Evolutionary conservation across 495 filamentous ascomycete genomes (phyloP), one percentile per base, ranked within the genome.

Genomic region (Hyaloscypha finlandica): DNA sequence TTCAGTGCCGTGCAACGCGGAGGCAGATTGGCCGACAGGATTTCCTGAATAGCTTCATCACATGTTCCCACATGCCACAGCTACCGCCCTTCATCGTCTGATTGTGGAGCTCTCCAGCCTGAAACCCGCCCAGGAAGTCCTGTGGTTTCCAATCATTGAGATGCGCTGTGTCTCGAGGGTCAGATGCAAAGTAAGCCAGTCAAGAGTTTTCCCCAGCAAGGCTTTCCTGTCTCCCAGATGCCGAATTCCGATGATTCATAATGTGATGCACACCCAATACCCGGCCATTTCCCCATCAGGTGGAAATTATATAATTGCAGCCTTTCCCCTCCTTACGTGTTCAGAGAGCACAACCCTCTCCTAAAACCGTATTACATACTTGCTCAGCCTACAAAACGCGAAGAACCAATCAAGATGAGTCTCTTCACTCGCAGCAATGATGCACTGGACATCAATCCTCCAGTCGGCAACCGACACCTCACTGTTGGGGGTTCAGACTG

Each of bases 381-480:
- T 56, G 30, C 29, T 56, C n/a, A 56, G 14, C 8, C 51, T 19
- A 8, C 12, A 51, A 8, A 54, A n/a, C 11, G n/a, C 45, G 22
- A 54, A 22, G 39, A 48, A 3, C 42, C 8, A 33, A 14, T 58
- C 51, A 31, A 57, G 39, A 64, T 64, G 62, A 35, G 53, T 35
- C 33, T 80, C 53, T 48, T 81, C 63, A 14, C 70, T 30, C 79
- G 79, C 64, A 64, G 11, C 25, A 83, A 84, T 71, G 77, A 77
- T 31, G 81, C 81, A 33, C 70, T 84, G 22, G 64, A 68, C 35
- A 70, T 77, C 73, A 80, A 85, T 73, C 82, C 78, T 4, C 79
- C 81, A 2, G 56, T 62, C 11, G 80, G 77, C 8, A 69, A 75
- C 62, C 71, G 78, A 39, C 68, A 54, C 52, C 74, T 84, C n/a